Evolutionary conservation across 495 filamentous ascomycete species (phyloP).

Genomic region (Articulospora tetracladia): DNA sequence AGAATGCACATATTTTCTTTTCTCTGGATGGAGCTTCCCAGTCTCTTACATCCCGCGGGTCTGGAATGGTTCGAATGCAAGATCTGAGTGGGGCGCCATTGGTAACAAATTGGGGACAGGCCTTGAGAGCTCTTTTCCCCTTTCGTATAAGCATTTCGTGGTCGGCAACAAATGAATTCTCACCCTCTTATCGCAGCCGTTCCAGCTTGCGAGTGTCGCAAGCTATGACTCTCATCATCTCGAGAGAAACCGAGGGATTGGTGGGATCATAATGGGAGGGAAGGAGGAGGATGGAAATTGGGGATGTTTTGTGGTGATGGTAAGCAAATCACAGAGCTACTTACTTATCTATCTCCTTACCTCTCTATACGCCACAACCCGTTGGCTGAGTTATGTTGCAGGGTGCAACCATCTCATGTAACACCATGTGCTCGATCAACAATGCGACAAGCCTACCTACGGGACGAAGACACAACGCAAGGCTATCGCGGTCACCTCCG

Average conservation of each 20-base stretch:
- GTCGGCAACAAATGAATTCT: background rate
- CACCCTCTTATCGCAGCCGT: background rate
- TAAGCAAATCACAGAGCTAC: background rate
- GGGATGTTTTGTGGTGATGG: background rate
- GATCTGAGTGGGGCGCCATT: background rate
- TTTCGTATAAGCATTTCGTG: background rate
- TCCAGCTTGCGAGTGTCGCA: too few species aligned
- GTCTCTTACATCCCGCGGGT: background rate
- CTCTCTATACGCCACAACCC: too few species aligned
- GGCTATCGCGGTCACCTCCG: too few species aligned
- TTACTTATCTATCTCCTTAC: constrained; percentile 1
- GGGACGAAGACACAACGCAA: too few species aligned
- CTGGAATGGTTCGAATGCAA: background rate
- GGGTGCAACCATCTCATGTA: too few species aligned
- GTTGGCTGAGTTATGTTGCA: too few species aligned
- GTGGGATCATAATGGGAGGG: background rate
- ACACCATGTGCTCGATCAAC: too few species aligned
- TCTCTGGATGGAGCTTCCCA: constrained; percentile 1
- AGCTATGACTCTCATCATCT: too few species aligned
- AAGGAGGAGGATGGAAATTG: background rate
- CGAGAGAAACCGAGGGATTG: too few species aligned
- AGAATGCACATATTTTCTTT: background rate
- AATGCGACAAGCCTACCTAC: too few species aligned
- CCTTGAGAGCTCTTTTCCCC: background rate
- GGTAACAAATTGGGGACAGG: constrained; percentile 12